Base-by-base conservation (phyloP, 2,329 filamentous ascomycete species). In the Phoma sp. region DNA sequence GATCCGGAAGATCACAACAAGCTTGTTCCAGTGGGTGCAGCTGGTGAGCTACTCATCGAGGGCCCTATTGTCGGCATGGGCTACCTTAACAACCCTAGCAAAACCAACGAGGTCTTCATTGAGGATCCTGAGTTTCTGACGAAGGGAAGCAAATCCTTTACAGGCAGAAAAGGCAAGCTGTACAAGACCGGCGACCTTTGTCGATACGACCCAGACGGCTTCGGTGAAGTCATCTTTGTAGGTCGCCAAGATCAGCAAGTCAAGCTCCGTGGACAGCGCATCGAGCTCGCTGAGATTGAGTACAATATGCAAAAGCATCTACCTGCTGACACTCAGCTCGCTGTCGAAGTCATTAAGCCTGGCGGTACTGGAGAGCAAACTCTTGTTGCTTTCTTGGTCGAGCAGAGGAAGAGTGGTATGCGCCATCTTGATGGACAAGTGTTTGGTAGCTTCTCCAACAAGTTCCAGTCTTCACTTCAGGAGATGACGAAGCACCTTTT, bases 131-230 rank as follows among this genome's bases (percentile, higher is more conserved):
- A 76, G 38, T 88, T 87, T 67, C 24, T 87, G 84, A 59, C 61
- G 77, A 87, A 49, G 88, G 46, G 89, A 87, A 71, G 77, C 86
- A 45, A 80, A 76, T 9, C 81, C 80, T 66, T 80, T 80, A 47
- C 82, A 78, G 66, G 76, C 47, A 54, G 72, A 58, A 47, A 45
- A 18, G 92, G 90, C 7, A 58, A 65, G 9, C 58, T 70, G 14
- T 74, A 68, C 55, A 71, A 69, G 56, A 69, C 67, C 7, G 71
- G 71, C n/a, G 70, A 73, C 51, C 56, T 75, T 3, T 64, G 70
- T 1, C 62, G 64, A 2, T 83, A 96, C 52, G 82, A 84, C 3
- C 69, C 81, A 0, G 72, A 74, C 30, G 65, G 68, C 7, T 57
- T 69, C 27, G 73, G 73, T 14, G 70, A 71, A 42, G 63, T 72